Evolutionary conservation across 2,329 filamentous ascomycete species (phyloP), one percentile per base, ranked within the genome.

Genomic region (Colletotrichum cordylinicola): DNA sequence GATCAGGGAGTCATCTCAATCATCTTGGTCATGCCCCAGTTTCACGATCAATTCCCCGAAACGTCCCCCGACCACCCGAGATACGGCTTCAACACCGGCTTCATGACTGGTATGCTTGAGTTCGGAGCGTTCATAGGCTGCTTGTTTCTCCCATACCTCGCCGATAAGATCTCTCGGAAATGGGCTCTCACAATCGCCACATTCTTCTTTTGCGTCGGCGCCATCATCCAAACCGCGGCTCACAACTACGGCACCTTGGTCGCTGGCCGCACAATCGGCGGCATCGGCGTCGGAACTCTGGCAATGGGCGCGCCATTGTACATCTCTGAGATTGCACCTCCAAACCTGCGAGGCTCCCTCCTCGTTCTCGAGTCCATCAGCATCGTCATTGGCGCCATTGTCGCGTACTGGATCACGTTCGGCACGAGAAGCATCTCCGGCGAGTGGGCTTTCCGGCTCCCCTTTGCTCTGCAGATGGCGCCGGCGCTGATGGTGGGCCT

Each of bases 381-480:
- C 6, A 83, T 90, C 70, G 88, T 90, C 48, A 87, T 88, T 62
- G 91, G 88, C 4, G 87, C 87, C 72, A 86, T 90, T 5, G 82
- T 90, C 29, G 86, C 89, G 2, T 91, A 87, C 78, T 91, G 88
- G 87, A 89, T 89, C 48, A 88, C 88, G 0, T 91, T 90, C 72
- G 89, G 86, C 1, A 90, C 88, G 1, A 81, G 84, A 8, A 82
- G 84, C 76, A 85, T 89, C 55, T 75, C 81, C 0, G 79, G 84
- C 37, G 84, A 87, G 77, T 84, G 83, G 80, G 81, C 87, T 4
- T 89, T 85, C 78, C 83, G 87, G 8, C 81, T 90, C 0, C 88
- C 88, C 0, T 88, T 88, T 72, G 81, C 85, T 5, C 80, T 89
- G 7, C 88, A 90, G 71, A 86, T 87, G 74, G 78, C 86, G 6